Percentiles rank a stretch among this genome's conserved stretches.
phyloP scores from a whole-genome alignment of 768 basidiomycete genomes.

The Suillus hirtellus region DNA sequence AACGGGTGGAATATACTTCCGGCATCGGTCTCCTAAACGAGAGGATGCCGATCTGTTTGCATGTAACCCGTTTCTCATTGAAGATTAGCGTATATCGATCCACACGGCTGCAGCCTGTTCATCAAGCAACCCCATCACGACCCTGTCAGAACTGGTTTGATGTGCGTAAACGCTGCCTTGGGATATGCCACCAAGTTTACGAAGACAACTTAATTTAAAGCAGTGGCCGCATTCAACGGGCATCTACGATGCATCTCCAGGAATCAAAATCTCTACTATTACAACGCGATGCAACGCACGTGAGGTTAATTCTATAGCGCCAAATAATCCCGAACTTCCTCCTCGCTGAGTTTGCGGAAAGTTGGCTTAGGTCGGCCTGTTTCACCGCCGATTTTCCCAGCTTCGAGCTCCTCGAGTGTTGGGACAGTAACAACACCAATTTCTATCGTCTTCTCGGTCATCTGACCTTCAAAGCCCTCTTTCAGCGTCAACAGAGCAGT shows the following conservation, averaged over 20 bases:
- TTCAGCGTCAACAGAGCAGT: constrained; percentile 97
- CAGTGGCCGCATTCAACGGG: neutral
- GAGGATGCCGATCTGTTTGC: neutral
- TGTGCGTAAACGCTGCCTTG: neutral
- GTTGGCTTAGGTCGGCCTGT: constrained; percentile 78
- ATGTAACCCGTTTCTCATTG: neutral
- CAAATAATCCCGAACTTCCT: constrained; percentile 96
- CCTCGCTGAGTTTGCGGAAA: constrained; percentile 94
- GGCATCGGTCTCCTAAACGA: constrained; percentile 1
- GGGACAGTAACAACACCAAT: constrained; percentile 95
- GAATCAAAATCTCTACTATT: constrained; percentile 10
- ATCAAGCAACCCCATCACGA: neutral
- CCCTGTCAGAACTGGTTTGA: constrained; percentile 2
- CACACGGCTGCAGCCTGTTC: neutral
- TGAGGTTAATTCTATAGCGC: constrained; percentile 57
- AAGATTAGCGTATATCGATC: neutral
- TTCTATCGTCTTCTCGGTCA: constrained; percentile 99
- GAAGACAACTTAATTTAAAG: neutral
- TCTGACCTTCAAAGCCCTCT: constrained; percentile 99
- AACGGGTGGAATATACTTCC: neutral
- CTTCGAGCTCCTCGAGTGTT: constrained; percentile 55
- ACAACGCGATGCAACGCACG: constrained; percentile 26
- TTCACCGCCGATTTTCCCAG: constrained; percentile 66
- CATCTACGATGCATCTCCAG: constrained; percentile 4
- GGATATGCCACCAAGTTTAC: neutral